Conservation (phyloP, 2,329 filamentous ascomycete genomes). For the Penicillium occitanis region DNA sequence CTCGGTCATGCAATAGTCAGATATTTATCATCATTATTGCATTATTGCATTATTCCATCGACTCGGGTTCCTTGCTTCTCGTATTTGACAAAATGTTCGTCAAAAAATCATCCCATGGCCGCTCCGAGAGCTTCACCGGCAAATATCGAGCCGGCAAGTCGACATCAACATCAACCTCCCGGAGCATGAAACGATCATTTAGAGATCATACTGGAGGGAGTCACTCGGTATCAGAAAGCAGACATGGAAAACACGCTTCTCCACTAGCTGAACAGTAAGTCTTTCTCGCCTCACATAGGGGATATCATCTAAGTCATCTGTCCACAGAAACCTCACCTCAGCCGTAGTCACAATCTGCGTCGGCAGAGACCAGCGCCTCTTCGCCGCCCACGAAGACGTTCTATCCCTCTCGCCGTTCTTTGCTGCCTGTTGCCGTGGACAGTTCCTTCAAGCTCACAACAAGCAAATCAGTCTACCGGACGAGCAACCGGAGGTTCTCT, state of each 20-base stretch:
- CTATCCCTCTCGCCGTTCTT: slow-evolving; percentile 85
- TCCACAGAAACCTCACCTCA: slow-evolving; percentile 53
- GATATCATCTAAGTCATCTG: neutral
- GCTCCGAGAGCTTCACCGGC: slow-evolving; percentile 39
- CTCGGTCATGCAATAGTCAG: slow-evolving; percentile 1
- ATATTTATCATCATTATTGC: neutral
- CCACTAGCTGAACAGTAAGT: slow-evolving; percentile 40
- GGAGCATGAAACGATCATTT: slow-evolving; percentile 34
- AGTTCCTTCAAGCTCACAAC: slow-evolving; percentile 68
- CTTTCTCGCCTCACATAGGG: neutral
- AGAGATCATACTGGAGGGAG: slow-evolving; percentile 32
- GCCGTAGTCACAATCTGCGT: slow-evolving; percentile 86
- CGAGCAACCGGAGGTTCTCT: slow-evolving; percentile 84
- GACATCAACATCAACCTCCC: slow-evolving; percentile 26
- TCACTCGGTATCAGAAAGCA: slow-evolving; percentile 28
- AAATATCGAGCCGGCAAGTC: slow-evolving; percentile 46
- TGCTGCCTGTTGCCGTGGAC: slow-evolving; percentile 66
- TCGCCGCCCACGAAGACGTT: slow-evolving; percentile 93
- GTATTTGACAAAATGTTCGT: slow-evolving; percentile 20
- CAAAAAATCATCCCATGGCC: slow-evolving; percentile 28
- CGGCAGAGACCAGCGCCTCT: slow-evolving; percentile 80
- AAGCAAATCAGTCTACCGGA: slow-evolving; percentile 76
- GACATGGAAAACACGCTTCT: slow-evolving; percentile 32
- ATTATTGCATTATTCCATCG: neutral
- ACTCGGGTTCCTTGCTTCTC: no score